Percentiles rank a stretch among this genome's conserved stretches.
Evolutionary conservation across 2,329 filamentous ascomycete species (phyloP).

Genomic region (Diplodia corticola): DNA sequence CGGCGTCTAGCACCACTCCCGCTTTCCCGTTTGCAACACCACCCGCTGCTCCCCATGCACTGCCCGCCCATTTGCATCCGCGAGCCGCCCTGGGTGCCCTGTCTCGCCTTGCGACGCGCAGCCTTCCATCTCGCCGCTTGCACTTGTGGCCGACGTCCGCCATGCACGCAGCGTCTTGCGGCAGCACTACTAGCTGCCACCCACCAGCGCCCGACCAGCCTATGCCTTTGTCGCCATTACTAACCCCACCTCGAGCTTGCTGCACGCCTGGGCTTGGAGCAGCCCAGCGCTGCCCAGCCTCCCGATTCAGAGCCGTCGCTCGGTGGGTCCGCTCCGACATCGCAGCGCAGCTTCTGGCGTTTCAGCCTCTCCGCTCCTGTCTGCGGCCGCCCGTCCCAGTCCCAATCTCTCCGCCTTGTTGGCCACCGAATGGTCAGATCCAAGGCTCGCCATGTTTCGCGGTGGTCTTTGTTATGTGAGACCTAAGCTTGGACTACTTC

Average conservation of each 20-base stretch:
- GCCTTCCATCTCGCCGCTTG: no score
- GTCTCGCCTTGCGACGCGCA: background rate
- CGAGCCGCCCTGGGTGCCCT: background rate
- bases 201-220: background rate
- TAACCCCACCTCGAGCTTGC: background rate
- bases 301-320: background rate
- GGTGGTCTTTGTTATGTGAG: background rate
- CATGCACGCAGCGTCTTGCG: background rate
- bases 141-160: background rate
- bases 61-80: background rate
- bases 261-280: background rate
- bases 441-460: background rate
- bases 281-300: background rate
- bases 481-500: background rate
- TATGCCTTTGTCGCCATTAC: conserved; percentile 9
- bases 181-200: background rate
- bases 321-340: background rate
- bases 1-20: background rate
- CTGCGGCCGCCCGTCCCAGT: background rate
- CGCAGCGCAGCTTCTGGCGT: background rate
- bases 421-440: background rate
- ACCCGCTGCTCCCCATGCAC: background rate
- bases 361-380: background rate
- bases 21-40: conserved; percentile 10
- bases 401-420: background rate